Conservation (phyloP, 2,329 filamentous ascomycete species). For the Aspergillus luchuensis region DNA sequence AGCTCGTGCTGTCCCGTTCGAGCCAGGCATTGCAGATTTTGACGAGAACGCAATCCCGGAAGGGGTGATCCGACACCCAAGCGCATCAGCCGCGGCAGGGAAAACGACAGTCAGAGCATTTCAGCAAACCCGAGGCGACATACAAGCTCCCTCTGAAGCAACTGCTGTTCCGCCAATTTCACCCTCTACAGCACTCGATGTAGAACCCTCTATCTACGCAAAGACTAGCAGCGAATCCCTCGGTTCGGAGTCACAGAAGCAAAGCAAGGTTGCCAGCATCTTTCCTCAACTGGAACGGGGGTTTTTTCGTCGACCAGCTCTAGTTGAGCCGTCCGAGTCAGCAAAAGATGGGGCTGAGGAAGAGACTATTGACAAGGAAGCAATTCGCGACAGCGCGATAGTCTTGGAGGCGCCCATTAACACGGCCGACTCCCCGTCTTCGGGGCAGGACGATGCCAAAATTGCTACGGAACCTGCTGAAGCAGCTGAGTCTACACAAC, state of each 20-base stretch:
- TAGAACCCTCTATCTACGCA: constrained; percentile 2
- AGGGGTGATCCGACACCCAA: constrained; percentile 21
- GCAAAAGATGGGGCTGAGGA: constrained; percentile 46
- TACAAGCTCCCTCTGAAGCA: background rate
- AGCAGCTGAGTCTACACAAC: constrained; percentile 9
- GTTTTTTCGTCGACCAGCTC: constrained; percentile 30
- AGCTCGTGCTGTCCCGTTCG: constrained; percentile 23
- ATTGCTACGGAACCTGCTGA: constrained; percentile 9
- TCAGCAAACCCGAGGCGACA: constrained; percentile 17
- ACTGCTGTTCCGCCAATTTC: background rate
- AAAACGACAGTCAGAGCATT: constrained; percentile 32
- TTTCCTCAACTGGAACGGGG: constrained; percentile 41
- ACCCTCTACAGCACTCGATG: constrained; percentile 15
- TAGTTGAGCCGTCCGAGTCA: constrained; percentile 25
- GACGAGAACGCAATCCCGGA: constrained; percentile 31
- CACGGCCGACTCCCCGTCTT: constrained; percentile 25
- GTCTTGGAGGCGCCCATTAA: constrained; percentile 48
- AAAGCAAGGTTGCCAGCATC: constrained; percentile 36
- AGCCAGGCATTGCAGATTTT: constrained; percentile 32
- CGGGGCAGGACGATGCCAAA: constrained; percentile 13
- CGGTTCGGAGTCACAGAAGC: constrained; percentile 20
- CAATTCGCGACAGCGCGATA: constrained; percentile 49
- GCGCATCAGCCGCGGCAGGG: constrained; percentile 16
- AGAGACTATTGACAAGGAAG: constrained; percentile 35
- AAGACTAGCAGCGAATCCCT: constrained; percentile 18